A percentile compares a stretch with the other conserved stretches of the same genome.
These are phyloP conservation scores for Taphrina wiesneri DNA, from an alignment of 1,139 yeast genomes.

Conservation along the genomic window DNA sequence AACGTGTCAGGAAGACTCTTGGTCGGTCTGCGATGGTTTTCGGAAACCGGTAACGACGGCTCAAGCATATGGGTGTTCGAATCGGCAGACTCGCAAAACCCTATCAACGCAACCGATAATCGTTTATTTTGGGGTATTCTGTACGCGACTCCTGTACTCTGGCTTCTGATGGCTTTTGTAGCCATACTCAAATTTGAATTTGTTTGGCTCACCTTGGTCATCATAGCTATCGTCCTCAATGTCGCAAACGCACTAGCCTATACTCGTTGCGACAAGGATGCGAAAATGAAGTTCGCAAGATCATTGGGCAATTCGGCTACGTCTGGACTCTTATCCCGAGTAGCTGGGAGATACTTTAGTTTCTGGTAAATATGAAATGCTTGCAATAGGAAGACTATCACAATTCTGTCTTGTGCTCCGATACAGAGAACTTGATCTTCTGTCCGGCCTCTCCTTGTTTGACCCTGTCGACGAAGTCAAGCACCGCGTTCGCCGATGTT, in stretches of 20 bases:
- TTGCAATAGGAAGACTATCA: too few relatives aligned
- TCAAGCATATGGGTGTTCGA: constrained; percentile 87
- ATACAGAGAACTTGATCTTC: neutral
- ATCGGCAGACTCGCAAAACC: constrained; percentile 76
- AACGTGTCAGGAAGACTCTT: constrained; percentile 85
- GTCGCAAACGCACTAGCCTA: constrained; percentile 36
- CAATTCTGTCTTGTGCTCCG: neutral
- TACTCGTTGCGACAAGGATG: constrained; percentile 37
- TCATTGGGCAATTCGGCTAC: constrained; percentile 23
- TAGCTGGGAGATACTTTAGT: constrained; percentile 18
- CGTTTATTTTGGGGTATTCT: constrained; percentile 81
- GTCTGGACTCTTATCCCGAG: constrained; percentile 24
- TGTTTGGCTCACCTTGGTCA: constrained; percentile 57
- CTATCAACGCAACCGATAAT: constrained; percentile 88
- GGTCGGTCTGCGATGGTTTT: constrained; percentile 86
- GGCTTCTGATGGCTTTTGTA: constrained; percentile 72
- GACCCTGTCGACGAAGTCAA: constrained; percentile 18
- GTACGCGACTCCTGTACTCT: constrained; percentile 71
- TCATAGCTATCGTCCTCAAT: constrained; percentile 35
- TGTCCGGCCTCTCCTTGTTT: constrained; percentile 19
- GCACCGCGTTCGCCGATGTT: neutral
- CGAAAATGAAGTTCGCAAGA: constrained; percentile 35
- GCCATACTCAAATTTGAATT: constrained; percentile 78
- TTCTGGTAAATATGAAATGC: constrained; percentile 8
- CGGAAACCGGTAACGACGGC: constrained; percentile 56